A percentile compares a stretch with the other conserved stretches of the same genome.
Conservation (phyloP, 495 filamentous ascomycete genomes). For the Cladorrhinum samala region DNA sequence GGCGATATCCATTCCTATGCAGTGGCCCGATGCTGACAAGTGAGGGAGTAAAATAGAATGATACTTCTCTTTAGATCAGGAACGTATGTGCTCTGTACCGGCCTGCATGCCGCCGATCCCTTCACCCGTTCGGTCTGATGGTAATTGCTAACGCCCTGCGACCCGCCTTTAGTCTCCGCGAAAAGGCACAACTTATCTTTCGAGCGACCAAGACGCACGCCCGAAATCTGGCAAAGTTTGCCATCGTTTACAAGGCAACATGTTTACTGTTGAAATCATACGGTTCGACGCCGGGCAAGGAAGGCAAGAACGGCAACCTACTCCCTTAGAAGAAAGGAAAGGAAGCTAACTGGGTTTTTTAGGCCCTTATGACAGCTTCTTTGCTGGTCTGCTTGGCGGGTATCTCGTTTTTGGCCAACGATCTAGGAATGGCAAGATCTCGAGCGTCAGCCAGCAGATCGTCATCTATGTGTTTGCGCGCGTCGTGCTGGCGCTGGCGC, state of each 20-base stretch:
- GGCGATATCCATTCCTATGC: background rate
- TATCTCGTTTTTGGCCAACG: constrained; percentile 86
- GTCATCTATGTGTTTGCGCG: constrained; percentile 96
- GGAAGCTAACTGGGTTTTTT: background rate
- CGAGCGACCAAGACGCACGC: constrained; percentile 87
- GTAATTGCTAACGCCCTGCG: background rate
- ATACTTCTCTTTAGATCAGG: constrained; percentile 90
- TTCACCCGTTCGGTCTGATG: background rate
- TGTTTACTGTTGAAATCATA: constrained; percentile 65
- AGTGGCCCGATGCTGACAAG: constrained; percentile 38
- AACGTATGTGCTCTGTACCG: constrained; percentile 46
- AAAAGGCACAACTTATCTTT: constrained; percentile 72
- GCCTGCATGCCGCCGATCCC: background rate
- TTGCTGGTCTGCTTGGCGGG: constrained; percentile 86
- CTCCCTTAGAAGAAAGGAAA: background rate
- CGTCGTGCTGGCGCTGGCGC: constrained; percentile 75
- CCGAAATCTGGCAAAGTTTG: constrained; percentile 83
- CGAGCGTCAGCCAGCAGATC: constrained; percentile 91
- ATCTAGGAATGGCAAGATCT: constrained; percentile 53
- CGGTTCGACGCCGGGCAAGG: constrained; percentile 53
- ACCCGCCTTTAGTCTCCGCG: constrained; percentile 49
- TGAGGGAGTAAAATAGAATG: constrained; percentile 57
- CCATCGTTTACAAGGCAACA: constrained; percentile 75
- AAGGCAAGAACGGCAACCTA: constrained; percentile 30
- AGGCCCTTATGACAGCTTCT: constrained; percentile 73